A percentile compares a stretch with the other conserved stretches of the same genome.
Evolutionary conservation across 257 asterid genomes (phyloP).

Genomic region (Solanum rostratum): DNA sequence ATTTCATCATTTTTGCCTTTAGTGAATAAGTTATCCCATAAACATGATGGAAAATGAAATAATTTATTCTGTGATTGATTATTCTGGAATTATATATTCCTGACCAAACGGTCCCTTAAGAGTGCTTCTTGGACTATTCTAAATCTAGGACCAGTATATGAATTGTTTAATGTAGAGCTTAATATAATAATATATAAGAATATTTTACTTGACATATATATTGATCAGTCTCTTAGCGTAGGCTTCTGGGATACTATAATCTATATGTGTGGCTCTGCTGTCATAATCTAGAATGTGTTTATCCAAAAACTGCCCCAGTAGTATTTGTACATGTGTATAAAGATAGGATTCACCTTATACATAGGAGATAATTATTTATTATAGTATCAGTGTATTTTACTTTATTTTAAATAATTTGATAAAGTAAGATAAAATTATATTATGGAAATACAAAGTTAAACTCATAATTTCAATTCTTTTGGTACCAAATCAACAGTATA

Average conservation of each 20-base stretch:
- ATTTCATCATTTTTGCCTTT: too few species aligned
- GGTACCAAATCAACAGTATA: not conserved
- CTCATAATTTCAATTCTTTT: not conserved
- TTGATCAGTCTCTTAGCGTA: not conserved
- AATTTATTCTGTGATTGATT: too few species aligned
- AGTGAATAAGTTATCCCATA: too few species aligned
- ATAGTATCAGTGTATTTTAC: not conserved
- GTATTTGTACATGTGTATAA: not conserved
- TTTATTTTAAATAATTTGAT: too few species aligned
- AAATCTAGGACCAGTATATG: not conserved
- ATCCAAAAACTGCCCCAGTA: not conserved
- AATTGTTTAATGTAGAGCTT: not conserved
- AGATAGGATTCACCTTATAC: not conserved
- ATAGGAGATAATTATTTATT: too few species aligned
- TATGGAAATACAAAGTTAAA: not conserved
- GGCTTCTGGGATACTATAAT: not conserved
- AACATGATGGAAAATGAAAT: too few species aligned
- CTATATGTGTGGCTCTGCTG: not conserved
- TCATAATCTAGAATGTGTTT: not conserved
- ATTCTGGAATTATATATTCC: too few species aligned
- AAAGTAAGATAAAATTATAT: too few species aligned
- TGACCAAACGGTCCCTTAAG: too few species aligned
- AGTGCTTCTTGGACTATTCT: not conserved
- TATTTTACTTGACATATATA: not conserved
- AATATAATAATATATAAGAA: not conserved